Evolutionary conservation across 2,329 filamentous ascomycete species (phyloP).

Genomic region (Ophiostoma populinum): DNA sequence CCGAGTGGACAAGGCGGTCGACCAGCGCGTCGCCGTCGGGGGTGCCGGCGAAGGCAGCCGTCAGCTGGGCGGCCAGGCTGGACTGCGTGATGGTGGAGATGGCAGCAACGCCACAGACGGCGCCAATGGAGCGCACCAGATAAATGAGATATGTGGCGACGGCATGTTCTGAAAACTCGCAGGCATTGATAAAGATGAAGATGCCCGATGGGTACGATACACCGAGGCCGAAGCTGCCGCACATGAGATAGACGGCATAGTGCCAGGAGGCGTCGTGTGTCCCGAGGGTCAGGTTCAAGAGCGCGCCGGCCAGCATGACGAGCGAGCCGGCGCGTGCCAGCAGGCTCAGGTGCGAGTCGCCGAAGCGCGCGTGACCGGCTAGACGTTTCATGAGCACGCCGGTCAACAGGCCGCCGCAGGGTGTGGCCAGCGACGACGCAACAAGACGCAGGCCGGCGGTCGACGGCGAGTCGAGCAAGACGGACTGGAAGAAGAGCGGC

Average conservation of each 20-base stretch:
- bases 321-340: constrained; percentile 33
- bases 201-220: constrained; percentile 7
- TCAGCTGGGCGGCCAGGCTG: not conserved
- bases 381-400: constrained; percentile 39
- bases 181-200: not conserved
- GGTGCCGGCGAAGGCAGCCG: constrained; percentile 1
- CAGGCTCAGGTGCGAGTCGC: constrained; percentile 30
- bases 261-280: constrained; percentile 34
- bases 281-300: constrained; percentile 25
- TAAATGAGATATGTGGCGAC: constrained; percentile 7
- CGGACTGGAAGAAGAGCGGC: constrained; percentile 53
- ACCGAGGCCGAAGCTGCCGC: constrained; percentile 9
- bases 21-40: constrained; percentile 5
- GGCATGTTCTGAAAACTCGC: constrained; percentile 5
- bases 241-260: constrained; percentile 19
- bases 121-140: constrained; percentile 6
- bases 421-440: constrained; percentile 42
- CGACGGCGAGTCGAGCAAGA: constrained; percentile 45
- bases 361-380: not conserved
- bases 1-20: constrained; percentile 5
- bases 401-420: constrained; percentile 36
- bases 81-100: constrained; percentile 8
- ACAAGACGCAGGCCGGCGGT: constrained; percentile 46
- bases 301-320: constrained; percentile 30
- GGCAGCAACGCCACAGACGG: constrained; percentile 7